Evolutionary conservation across 768 basidiomycete species (phyloP).

Genomic region (Boletus sensibilis): DNA sequence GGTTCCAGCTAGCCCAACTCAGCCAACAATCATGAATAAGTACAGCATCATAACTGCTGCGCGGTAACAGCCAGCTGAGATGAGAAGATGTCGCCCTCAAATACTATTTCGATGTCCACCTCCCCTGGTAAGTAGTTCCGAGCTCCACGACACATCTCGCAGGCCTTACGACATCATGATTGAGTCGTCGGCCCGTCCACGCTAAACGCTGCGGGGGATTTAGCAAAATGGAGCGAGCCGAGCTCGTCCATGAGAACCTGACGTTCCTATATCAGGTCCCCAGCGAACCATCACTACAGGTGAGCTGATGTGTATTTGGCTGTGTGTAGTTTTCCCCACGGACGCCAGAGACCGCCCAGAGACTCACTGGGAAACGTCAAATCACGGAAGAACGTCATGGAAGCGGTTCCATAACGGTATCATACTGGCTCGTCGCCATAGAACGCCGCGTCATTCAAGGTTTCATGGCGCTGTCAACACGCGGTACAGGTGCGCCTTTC

Average conservation of each 20-base stretch:
- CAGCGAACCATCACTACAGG: conserved; percentile 9
- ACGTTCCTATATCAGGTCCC: conserved; percentile 13
- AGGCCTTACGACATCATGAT: conserved; percentile 23
- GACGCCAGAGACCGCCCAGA: conserved; percentile 13
- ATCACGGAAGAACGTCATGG: conserved; percentile 28
- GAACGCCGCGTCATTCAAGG: conserved; percentile 33
- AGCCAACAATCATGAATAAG: conserved; percentile 3
- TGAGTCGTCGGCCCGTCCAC: conserved; percentile 9
- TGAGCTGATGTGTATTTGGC: conserved; percentile 5
- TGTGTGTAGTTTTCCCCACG: conserved; percentile 17
- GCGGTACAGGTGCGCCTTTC: conserved; percentile 32
- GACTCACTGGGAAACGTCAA: conserved; percentile 19
- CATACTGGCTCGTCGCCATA: conserved; percentile 29
- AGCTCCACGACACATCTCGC: conserved; percentile 20
- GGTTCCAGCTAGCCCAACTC: conserved; percentile 6
- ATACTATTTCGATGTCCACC: conserved; percentile 13
- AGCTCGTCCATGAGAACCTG: conserved; percentile 17
- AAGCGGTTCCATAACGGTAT: conserved; percentile 29
- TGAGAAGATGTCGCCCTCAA: conserved; percentile 16
- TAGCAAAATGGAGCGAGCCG: conserved; percentile 4
- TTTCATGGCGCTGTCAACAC: conserved; percentile 36
- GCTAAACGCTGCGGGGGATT: conserved; percentile 17
- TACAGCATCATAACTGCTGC: conserved; percentile 18
- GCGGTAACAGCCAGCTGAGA: conserved; percentile 20
- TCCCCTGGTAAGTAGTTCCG: conserved; percentile 16